phyloP scores from a whole-genome alignment of 495 filamentous ascomycete species.

The Lasiosphaeria hispida region DNA sequence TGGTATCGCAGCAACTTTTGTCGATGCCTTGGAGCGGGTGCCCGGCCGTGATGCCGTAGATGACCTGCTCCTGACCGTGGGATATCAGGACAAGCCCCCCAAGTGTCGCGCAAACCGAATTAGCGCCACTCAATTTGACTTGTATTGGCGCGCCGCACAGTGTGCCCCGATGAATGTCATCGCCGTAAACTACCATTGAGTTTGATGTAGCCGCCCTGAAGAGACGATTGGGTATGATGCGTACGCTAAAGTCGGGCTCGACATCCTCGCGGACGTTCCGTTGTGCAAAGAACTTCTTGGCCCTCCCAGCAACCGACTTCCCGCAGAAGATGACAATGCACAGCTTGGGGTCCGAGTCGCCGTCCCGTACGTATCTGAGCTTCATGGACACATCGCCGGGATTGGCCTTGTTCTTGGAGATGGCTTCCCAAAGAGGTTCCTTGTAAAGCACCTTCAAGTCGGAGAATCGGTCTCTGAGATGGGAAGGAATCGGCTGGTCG shows the following conservation, averaged over 20 bases:
- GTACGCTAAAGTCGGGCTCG: slow-evolving; percentile 5
- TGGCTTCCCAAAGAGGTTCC: slow-evolving; percentile 2
- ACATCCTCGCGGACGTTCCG: background rate
- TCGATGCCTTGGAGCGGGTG: too few species aligned
- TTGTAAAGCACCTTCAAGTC: background rate
- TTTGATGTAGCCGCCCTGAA: background rate
- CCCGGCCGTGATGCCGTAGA: too few species aligned
- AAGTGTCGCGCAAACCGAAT: too few species aligned
- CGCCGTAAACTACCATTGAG: too few species aligned
- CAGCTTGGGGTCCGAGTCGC: background rate
- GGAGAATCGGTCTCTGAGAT: background rate
- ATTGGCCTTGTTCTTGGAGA: slow-evolving; percentile 5
- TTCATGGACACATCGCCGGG: slow-evolving; percentile 10
- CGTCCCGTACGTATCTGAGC: slow-evolving; percentile 4
- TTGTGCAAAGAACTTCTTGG: slow-evolving; percentile 12
- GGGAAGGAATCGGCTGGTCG: background rate
- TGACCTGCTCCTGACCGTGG: too few species aligned
- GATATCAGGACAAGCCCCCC: too few species aligned
- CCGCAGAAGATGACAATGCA: slow-evolving; percentile 10
- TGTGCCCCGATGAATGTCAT: too few species aligned
- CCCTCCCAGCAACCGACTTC: background rate
- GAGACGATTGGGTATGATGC: background rate
- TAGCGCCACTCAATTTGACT: too few species aligned
- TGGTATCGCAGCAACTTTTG: too few species aligned
- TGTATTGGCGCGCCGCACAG: too few species aligned